phyloP scores from a whole-genome alignment of 305 asterid species.

The Euphrasia arctica region DNA sequence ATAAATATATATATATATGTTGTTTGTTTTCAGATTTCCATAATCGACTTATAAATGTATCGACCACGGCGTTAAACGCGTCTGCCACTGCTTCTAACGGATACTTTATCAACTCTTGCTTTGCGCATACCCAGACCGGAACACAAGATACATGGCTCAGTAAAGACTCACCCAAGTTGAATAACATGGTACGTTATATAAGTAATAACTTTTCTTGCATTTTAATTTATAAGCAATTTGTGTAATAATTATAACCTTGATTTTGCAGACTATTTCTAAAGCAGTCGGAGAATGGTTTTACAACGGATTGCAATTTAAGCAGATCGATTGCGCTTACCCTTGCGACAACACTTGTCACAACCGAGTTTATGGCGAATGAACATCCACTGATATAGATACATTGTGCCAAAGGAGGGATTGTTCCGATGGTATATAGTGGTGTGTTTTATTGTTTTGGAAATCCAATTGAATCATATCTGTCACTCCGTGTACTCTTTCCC shows the following conservation, averaged over 20 bases:
- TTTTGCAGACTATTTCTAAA: constrained; percentile 52
- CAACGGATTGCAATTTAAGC: constrained; percentile 44
- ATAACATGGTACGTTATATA: constrained; percentile 40
- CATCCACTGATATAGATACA: constrained; percentile 10
- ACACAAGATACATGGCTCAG: constrained; percentile 70
- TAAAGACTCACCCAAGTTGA: constrained; percentile 50
- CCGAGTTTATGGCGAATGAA: constrained; percentile 31
- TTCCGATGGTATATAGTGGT: no score
- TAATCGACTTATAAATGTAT: constrained; percentile 42
- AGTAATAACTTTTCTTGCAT: no score
- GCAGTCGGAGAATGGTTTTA: constrained; percentile 63
- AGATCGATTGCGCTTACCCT: constrained; percentile 62
- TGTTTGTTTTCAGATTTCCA: constrained; percentile 48
- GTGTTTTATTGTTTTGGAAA: no score
- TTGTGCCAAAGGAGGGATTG: background rate
- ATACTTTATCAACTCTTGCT: constrained; percentile 72
- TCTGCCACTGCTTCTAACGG: constrained; percentile 55
- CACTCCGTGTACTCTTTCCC: no score
- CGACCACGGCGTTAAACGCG: constrained; percentile 35
- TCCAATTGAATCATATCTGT: no score
- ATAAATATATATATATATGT: no score
- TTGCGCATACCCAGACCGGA: constrained; percentile 81
- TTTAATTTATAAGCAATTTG: background rate
- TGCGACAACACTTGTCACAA: constrained; percentile 59
- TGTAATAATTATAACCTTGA: constrained; percentile 7